Evolutionary conservation across 2,329 filamentous ascomycete species (phyloP).

Genomic region (Metarhizium guizhouense): DNA sequence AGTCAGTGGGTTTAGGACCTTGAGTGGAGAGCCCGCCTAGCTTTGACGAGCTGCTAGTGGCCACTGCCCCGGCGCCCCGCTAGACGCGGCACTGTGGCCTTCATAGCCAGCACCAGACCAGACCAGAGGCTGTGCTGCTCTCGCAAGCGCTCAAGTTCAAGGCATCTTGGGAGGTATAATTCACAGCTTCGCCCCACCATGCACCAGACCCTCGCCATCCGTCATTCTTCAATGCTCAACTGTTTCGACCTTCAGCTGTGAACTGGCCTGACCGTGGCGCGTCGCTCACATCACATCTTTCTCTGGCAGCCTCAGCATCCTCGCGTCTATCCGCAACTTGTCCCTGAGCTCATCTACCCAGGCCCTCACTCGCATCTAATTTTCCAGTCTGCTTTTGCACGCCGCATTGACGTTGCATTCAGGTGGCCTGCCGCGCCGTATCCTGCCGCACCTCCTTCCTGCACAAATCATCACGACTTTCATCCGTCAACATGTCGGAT

Average conservation of each 20-base stretch:
- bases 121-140: too few species aligned
- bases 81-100: background rate
- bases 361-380: too few species aligned
- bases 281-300: background rate
- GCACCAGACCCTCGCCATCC: too few species aligned
- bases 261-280: background rate
- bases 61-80: background rate
- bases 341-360: too few species aligned
- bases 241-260: background rate
- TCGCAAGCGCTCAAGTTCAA: too few species aligned
- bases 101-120: background rate
- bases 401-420: background rate
- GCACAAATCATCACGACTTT: background rate
- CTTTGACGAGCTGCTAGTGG: background rate
- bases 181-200: constrained; percentile 2
- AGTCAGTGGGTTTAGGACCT: background rate
- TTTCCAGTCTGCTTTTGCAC: background rate
- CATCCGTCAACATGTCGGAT: constrained; percentile 47
- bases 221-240: background rate
- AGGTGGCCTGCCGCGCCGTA: background rate
- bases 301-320: background rate
- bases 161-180: background rate
- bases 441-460: too few species aligned
- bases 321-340: background rate
- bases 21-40: background rate